Base-by-base conservation (phyloP, 495 filamentous ascomycete species). In the Tetracladium setigerum region DNA sequence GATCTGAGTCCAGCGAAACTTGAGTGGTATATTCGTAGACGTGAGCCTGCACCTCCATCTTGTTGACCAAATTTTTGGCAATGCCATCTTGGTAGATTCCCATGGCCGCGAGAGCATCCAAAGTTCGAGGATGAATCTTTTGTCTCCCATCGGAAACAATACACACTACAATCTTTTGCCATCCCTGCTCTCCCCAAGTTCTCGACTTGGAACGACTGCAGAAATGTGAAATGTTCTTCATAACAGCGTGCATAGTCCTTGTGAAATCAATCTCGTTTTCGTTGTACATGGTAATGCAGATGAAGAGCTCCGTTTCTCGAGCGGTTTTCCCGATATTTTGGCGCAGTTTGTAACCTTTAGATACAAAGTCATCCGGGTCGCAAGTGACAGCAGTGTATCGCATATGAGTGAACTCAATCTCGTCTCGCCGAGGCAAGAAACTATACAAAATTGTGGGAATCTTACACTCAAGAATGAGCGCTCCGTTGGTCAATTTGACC, bases 381-480 rank as follows among this genome's bases (percentile, higher is more conserved):
- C 91, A 96, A 1, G 94, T 99, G 31, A 95, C 92, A n/a, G 94
- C 94, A 27, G 94, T 97, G 60, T 99, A 99, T n/a, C 94, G 85
- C 94, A 97, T 97, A 62, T 99, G 91, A 1, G 94, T 99, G 62
- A 97, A 99, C 64, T 99, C 94, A 40, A 87, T 78, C 52, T 95
- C 89, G 62, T 97, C 89, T 19, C 90, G 76, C 30, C 89, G 77
- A 0, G 94, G 94, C 38, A 97, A 70, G 65, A 97, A 97, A 57
- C 85, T 89, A 71, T 97, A 89, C 8, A 97, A 72, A 56, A 96
- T 99, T 0, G 94, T 96, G 1, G 94, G 94, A 41, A 99, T 97
- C 63, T 97, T 97, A 74, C 94, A 97, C 70, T 99, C 94, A 14
- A 99, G 71, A 45, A 99, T 91, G 31, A 99, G 79, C 66, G 97